Evolutionary conservation across 306 rosid genomes (phyloP).

Genomic region (Lagenaria siceraria): DNA sequence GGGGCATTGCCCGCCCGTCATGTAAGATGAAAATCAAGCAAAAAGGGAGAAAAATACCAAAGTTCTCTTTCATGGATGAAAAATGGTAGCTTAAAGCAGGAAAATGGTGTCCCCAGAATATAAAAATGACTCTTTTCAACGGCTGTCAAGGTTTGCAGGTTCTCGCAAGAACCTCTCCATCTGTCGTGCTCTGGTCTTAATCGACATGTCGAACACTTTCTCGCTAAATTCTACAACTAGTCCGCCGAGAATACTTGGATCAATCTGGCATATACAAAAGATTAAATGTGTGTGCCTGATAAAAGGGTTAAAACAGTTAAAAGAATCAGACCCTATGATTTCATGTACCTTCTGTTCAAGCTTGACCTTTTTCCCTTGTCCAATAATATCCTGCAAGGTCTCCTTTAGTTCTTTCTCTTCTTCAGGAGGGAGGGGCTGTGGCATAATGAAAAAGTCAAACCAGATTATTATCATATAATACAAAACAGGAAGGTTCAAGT

Average conservation of each 20-base stretch:
- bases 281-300: slow-evolving; percentile 5
- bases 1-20: not conserved
- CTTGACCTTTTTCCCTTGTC: slow-evolving; percentile 51
- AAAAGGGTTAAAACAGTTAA: too few species aligned
- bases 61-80: not conserved
- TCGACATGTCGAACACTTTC: slow-evolving; percentile 90
- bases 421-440: slow-evolving; percentile 19
- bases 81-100: not conserved
- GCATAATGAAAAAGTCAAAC: slow-evolving; percentile 23
- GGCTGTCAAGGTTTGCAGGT: slow-evolving; percentile 30
- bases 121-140: slow-evolving; percentile 24
- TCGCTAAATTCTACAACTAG: slow-evolving; percentile 54
- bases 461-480: not conserved
- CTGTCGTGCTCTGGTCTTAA: slow-evolving; percentile 72
- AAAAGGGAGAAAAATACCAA: not conserved
- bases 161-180: slow-evolving; percentile 91
- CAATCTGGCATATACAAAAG: slow-evolving; percentile 37
- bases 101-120: not conserved
- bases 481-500: not conserved
- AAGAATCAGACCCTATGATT: not conserved
- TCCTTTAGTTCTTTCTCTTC: slow-evolving; percentile 85
- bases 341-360: slow-evolving; percentile 78
- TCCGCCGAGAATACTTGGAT: slow-evolving; percentile 80
- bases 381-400: slow-evolving; percentile 60
- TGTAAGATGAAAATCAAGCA: not conserved